A percentile compares a stretch with the other conserved stretches of the same genome.
These are phyloP conservation scores for Calendula officinalis DNA, from an alignment of 129 eudicot species.

Conservation along the genomic window DNA sequence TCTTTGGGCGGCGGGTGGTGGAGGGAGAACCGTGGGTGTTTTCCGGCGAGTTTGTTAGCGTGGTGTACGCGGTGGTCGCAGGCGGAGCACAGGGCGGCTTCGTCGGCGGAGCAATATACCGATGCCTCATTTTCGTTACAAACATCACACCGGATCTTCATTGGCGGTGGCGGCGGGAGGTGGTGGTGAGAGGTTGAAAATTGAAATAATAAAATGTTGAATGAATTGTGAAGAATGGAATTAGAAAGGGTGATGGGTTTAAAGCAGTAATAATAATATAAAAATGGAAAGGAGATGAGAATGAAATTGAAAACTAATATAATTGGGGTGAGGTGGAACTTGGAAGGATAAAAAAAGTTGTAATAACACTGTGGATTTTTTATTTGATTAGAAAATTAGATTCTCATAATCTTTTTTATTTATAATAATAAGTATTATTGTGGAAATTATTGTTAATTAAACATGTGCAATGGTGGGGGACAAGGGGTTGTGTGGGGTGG, in stretches of 20 bases:
- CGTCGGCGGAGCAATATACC: slow-evolving; percentile 73
- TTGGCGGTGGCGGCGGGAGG: slow-evolving; percentile 8
- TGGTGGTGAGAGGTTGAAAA: slow-evolving; percentile 2
- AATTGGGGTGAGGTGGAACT: slow-evolving; percentile 16
- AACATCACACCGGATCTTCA: slow-evolving; percentile 95
- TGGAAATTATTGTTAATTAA: background rate
- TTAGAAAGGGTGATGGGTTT: slow-evolving; percentile 26
- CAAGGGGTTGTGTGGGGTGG: too few relatives aligned
- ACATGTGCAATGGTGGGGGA: background rate
- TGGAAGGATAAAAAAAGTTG: slow-evolving; percentile 11
- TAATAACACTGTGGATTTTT: slow-evolving; percentile 15
- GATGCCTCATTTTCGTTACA: slow-evolving; percentile 68
- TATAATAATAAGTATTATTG: background rate
- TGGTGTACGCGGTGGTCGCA: slow-evolving; percentile 95
- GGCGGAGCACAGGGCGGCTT: slow-evolving; percentile 76
- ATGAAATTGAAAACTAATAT: slow-evolving; percentile 21
- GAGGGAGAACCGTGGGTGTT: slow-evolving; percentile 84
- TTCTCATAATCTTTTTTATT: background rate
- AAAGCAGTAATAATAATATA: background rate
- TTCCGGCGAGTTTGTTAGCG: slow-evolving; percentile 92
- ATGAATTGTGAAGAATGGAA: slow-evolving; percentile 7
- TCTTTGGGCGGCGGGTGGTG: slow-evolving; percentile 59
- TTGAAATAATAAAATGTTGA: background rate
- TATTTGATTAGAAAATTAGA: background rate
- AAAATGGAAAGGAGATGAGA: slow-evolving; percentile 26